phyloP scores from a whole-genome alignment of 176 grass and related monocot species.

The Aegilops sharonensis region DNA sequence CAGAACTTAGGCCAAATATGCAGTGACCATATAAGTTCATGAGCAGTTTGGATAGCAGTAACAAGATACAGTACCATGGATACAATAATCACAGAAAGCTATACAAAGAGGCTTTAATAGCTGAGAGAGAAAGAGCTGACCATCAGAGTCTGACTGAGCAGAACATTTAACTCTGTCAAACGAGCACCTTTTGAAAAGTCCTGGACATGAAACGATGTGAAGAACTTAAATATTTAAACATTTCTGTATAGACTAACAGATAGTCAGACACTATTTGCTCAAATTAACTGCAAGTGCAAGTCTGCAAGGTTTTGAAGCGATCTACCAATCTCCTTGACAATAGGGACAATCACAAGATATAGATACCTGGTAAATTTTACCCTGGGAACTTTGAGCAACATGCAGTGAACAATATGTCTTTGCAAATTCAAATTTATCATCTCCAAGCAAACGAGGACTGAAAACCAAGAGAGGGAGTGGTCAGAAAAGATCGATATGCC shows the following conservation, averaged over 20 bases:
- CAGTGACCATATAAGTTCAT: not conserved
- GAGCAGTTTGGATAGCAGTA: conserved; percentile 17
- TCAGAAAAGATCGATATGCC: conserved; percentile 14
- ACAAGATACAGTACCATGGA: not conserved
- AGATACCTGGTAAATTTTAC: conserved; percentile 66
- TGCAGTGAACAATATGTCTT: conserved; percentile 75
- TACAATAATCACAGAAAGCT: conserved; percentile 21
- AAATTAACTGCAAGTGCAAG: conserved; percentile 13
- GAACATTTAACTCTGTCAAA: conserved; percentile 83
- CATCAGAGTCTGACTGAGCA: conserved; percentile 92
- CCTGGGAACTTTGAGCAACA: conserved; percentile 42
- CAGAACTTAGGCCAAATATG: not conserved
- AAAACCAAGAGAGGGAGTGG: conserved; percentile 30
- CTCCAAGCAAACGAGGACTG: conserved; percentile 83
- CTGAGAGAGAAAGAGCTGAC: conserved; percentile 53
- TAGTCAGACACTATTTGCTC: conserved; percentile 26
- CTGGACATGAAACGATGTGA: conserved; percentile 48
- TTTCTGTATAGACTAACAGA: conserved; percentile 24
- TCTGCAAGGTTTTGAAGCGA: conserved; percentile 6
- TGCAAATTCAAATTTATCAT: conserved; percentile 81
- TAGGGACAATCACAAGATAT: conserved; percentile 11
- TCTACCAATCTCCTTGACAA: conserved; percentile 10
- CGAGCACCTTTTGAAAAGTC: conserved; percentile 85
- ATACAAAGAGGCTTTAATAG: conserved; percentile 24
- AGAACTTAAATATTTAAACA: conserved; percentile 14